A percentile compares a stretch with the other conserved stretches of the same genome.
These are phyloP conservation scores for Orbilia oligospora DNA, from an alignment of 2,329 filamentous ascomycete species.

Conservation along the genomic window DNA sequence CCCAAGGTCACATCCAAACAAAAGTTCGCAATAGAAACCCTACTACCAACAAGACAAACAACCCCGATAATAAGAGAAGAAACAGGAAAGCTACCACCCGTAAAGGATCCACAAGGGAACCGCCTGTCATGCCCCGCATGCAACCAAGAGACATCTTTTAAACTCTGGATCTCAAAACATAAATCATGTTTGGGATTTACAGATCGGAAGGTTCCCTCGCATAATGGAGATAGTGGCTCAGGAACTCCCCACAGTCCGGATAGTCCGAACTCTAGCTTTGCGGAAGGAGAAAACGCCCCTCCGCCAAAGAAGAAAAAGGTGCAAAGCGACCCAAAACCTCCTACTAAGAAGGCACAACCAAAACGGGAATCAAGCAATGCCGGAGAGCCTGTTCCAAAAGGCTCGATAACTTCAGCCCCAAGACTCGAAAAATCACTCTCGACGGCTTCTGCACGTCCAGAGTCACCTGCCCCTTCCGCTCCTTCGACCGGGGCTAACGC, in stretches of 20 bases:
- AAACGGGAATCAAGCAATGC: slow-evolving; percentile 37
- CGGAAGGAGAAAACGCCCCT: slow-evolving; percentile 42
- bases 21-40: slow-evolving; percentile 26
- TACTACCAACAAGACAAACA: slow-evolving; percentile 35
- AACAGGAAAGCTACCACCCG: slow-evolving; percentile 40
- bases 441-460: slow-evolving; percentile 36
- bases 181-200: slow-evolving; percentile 47
- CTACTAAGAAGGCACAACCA: slow-evolving; percentile 42
- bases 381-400: slow-evolving; percentile 42
- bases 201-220: slow-evolving; percentile 41
- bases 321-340: slow-evolving; percentile 40
- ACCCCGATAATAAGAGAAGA: slow-evolving; percentile 51
- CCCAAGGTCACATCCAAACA: slow-evolving; percentile 45
- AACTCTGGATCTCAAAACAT: slow-evolving; percentile 53
- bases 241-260: slow-evolving; percentile 55
- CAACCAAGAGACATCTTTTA: slow-evolving; percentile 50
- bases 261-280: slow-evolving; percentile 50
- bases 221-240: slow-evolving; percentile 56
- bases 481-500: slow-evolving; percentile 6
- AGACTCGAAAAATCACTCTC: slow-evolving; percentile 53
- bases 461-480: slow-evolving; percentile 40
- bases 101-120: slow-evolving; percentile 50
- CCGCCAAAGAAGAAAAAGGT: slow-evolving; percentile 53
- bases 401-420: slow-evolving; percentile 52
- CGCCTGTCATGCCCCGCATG: slow-evolving; percentile 45